A percentile compares a stretch with the other conserved stretches of the same genome.
Conservation (phyloP, 2,329 filamentous ascomycete species). For the Fusarium armeniacum region DNA sequence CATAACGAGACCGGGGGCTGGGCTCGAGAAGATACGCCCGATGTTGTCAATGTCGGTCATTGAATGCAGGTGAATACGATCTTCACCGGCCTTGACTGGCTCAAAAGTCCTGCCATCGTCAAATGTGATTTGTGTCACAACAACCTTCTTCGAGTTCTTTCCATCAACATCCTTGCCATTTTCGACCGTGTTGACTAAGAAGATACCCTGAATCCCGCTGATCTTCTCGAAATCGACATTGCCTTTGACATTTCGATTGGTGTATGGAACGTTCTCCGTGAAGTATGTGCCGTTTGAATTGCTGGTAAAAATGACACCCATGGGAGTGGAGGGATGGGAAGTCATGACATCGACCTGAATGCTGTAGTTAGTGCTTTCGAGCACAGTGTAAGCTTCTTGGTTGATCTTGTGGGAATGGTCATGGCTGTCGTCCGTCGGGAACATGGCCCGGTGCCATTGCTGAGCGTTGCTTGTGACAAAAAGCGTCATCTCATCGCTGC, state of each 20-base stretch:
- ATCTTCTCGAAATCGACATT: constrained; percentile 97
- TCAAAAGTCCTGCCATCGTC: constrained; percentile 93
- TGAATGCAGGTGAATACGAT: constrained; percentile 88
- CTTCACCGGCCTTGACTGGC: constrained; percentile 75
- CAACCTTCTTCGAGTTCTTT: constrained; percentile 70
- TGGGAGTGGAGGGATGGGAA: constrained; percentile 72
- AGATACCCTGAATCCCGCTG: constrained; percentile 89
- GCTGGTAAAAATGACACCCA: constrained; percentile 93
- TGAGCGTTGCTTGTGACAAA: constrained; percentile 88
- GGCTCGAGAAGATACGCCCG: constrained; percentile 92
- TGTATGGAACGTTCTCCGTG: constrained; percentile 90
- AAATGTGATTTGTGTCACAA: constrained; percentile 89
- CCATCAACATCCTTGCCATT: constrained; percentile 83
- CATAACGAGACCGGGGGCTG: constrained; percentile 93
- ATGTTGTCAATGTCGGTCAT: constrained; percentile 86
- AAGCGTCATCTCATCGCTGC: constrained; percentile 90
- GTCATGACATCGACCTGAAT: constrained; percentile 96
- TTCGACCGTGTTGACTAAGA: constrained; percentile 88
- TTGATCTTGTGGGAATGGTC: constrained; percentile 78
- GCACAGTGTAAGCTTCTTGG: constrained; percentile 90
- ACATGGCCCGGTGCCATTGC: constrained; percentile 92
- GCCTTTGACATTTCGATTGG: constrained; percentile 82
- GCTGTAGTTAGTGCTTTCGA: constrained; percentile 98
- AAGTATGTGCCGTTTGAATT: constrained; percentile 99
- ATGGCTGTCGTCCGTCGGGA: constrained; percentile 80